Base-by-base conservation (phyloP, 306 rosid genomes). In the Sophora flavescens region DNA sequence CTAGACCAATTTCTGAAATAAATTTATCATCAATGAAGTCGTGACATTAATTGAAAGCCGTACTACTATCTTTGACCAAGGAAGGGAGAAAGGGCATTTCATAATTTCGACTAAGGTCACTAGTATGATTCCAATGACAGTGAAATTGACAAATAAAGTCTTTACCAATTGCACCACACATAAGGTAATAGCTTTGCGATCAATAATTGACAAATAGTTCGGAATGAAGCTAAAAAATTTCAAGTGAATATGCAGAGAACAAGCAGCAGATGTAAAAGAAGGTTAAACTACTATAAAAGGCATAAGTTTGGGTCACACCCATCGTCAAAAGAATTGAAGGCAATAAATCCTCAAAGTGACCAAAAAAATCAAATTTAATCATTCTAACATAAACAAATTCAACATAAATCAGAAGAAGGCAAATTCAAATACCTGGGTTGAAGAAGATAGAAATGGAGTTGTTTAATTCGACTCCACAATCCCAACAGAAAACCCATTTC, bases 101-200 rank as follows among this genome's bases (percentile, higher is more conserved):
- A 54, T 13, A 45, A 63, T 18, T 53, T 52, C n/a, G n/a, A n/a
- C n/a, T 22, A 2, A 3, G 12, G 57, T 42, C 53, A 44, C 6
- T n/a, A 18, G 70, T 15, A 53, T 41, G 59, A 11, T 63, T 35
- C 26, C 30, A 56, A 57, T 17, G 44, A 18, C 16, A 0, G 22
- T 11, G 8, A 80, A 13, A 22, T 47, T 45, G 68, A 68, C 47
- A 61, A 77, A 15, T 68, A 51, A 84, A 68, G 32, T 14, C 14
- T n/a, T 30, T 14, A 22, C 35, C 38, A 60, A 63, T 79, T 45
- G 80, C 33, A 52, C 38, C 42, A 13, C 45, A 74, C 12, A 68
- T 53, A 78, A 60, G 36, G 38, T 69, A 47, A 14, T 14, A 78
- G 63, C 71, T 78, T 60, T 33, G 66, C 70, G 58, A 6, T 8